Percentiles rank a stretch among this genome's conserved stretches.
Evolutionary conservation across 441 rosid species (phyloP).

Genomic region (Dalechampia spathulata): DNA sequence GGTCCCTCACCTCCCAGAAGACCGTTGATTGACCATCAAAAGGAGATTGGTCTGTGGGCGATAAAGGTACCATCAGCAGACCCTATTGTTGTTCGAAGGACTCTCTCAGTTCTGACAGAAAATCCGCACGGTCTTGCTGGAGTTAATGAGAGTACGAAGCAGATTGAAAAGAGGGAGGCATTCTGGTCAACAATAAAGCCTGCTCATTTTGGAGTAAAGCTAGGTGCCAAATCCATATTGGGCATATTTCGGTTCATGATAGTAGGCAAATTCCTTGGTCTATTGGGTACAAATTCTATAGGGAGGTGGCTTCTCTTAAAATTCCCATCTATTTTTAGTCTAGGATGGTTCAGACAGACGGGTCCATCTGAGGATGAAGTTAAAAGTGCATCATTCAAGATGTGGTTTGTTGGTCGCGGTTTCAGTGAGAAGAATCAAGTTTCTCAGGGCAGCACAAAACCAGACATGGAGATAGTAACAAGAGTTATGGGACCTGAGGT

Average conservation of each 20-base stretch:
- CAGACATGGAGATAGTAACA: constrained; percentile 64
- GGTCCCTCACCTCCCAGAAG: constrained; percentile 66
- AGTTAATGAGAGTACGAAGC: constrained; percentile 50
- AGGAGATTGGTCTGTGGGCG: constrained; percentile 73
- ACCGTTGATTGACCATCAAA: constrained; percentile 50
- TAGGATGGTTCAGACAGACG: constrained; percentile 70
- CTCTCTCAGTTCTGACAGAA: constrained; percentile 55
- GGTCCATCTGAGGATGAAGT: constrained; percentile 89
- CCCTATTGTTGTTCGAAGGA: constrained; percentile 65
- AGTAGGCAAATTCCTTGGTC: constrained; percentile 56
- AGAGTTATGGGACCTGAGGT: constrained; percentile 80
- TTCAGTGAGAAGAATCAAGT: constrained; percentile 40
- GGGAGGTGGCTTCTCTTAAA: constrained; percentile 79
- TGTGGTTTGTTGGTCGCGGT: constrained; percentile 87
- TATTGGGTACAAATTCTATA: constrained; percentile 38
- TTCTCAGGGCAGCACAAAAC: constrained; percentile 39
- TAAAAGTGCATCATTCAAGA: constrained; percentile 64
- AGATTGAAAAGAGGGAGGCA: constrained; percentile 42
- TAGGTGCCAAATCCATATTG: constrained; percentile 51
- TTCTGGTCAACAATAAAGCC: constrained; percentile 75
- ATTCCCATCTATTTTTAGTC: constrained; percentile 76
- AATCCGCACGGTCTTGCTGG: constrained; percentile 74
- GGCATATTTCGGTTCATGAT: constrained; percentile 41
- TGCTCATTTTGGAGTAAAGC: constrained; percentile 72
- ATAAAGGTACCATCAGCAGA: constrained; percentile 83